Conservation (phyloP, 2,329 filamentous ascomycete species). For the Epichloe baconii region DNA sequence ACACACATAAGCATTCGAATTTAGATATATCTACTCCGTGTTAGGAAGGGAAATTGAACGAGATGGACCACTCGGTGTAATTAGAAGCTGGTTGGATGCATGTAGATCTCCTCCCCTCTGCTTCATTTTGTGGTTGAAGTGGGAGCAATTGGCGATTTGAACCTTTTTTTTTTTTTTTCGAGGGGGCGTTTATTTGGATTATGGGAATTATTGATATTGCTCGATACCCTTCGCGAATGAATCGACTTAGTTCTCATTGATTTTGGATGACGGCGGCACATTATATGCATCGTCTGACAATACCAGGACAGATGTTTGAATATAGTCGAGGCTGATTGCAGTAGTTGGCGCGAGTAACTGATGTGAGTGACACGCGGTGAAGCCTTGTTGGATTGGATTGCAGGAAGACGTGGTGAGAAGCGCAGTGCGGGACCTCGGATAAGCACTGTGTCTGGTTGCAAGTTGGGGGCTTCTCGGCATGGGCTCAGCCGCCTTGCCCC, state of each 20-base stretch:
- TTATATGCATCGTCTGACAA: background rate
- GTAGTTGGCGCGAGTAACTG: no score
- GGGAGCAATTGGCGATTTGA: background rate
- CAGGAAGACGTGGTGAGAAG: no score
- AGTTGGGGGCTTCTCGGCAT: no score
- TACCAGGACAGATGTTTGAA: background rate
- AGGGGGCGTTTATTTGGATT: conserved; percentile 6
- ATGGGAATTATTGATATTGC: conserved; percentile 8
- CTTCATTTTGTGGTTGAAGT: background rate
- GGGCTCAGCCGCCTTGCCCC: no score
- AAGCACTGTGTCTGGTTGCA: no score
- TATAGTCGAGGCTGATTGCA: background rate
- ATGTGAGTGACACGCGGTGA: no score
- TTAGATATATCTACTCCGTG: background rate
- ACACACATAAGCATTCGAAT: background rate
- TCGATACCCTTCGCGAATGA: conserved; percentile 9
- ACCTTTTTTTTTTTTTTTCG: background rate
- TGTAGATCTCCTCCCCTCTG: no score
- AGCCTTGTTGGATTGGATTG: no score
- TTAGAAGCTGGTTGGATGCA: background rate
- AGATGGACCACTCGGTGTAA: background rate
- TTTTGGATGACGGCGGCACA: background rate
- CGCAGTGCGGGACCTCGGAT: no score
- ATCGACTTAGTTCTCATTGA: background rate
- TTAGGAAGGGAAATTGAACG: background rate